These are phyloP conservation scores for Coemansia sp. DNA, from an alignment of 192 early-diverging fungal species.

Conservation along the genomic window DNA sequence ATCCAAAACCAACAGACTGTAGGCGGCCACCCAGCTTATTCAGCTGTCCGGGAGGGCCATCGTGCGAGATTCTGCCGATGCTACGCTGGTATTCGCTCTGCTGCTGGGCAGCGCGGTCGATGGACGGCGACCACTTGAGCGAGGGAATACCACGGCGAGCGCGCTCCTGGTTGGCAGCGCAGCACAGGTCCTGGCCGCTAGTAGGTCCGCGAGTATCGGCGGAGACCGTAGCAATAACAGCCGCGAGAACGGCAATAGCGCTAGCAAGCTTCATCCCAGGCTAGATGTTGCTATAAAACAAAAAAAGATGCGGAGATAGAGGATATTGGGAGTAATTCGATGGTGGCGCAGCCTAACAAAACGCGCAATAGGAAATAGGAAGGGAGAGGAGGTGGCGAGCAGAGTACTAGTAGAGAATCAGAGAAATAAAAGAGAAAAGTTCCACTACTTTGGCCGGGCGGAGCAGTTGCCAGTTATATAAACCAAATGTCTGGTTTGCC, in stretches of 20 bases:
- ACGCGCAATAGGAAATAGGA: background rate
- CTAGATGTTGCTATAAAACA: background rate
- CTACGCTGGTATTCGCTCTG: conserved; percentile 34
- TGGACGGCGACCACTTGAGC: conserved; percentile 32
- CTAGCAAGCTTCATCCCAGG: conserved; percentile 43
- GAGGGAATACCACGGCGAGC: conserved; percentile 11
- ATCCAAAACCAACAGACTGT: conserved; percentile 13
- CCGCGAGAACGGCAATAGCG: conserved; percentile 28
- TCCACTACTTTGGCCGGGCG: background rate
- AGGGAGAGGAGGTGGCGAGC: background rate
- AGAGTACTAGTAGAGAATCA: background rate
- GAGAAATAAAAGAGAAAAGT: background rate
- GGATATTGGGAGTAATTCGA: conserved; percentile 1
- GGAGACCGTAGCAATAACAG: conserved; percentile 14
- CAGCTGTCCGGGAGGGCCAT: conserved; percentile 8
- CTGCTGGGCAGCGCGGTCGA: conserved; percentile 27
- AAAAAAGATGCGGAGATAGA: background rate
- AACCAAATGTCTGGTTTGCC: background rate
- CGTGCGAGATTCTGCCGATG: conserved; percentile 20
- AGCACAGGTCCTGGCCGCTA: conserved; percentile 44
- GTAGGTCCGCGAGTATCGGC: conserved; percentile 30
- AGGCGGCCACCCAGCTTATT: conserved; percentile 35
- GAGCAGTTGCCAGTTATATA: background rate
- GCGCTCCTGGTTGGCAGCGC: conserved; percentile 49
- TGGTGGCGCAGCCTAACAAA: conserved; percentile 34